Evolutionary conservation across 1,139 yeast species (phyloP), one percentile per base, ranked within the genome.

Genomic region (Yamadazyma dendronema): DNA sequence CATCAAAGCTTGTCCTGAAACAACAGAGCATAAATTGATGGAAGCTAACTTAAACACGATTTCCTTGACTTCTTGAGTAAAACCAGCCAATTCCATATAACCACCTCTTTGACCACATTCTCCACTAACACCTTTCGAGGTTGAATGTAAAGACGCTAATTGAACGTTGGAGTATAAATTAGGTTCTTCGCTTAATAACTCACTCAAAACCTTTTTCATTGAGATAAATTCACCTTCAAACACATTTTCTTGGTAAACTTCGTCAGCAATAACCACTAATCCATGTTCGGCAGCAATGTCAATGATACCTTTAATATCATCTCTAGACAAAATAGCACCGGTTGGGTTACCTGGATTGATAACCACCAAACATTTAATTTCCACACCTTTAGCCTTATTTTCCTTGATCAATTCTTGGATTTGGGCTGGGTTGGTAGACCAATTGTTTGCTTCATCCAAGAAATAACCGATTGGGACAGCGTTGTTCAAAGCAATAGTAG

Each of bases 101-200:
- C 99, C 98, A 53, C 97, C 98, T 64, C 98, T 82, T 67, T 92
- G 98, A 41, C 98, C 98, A 72, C 98, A 92, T 66, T 92, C 98
- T 42, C 98, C 99, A 50, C 89, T 78, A 54, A 89, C 87, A 58
- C 98, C 98, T 66, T 92, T 92, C 14, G 97, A 90, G 28, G 95
- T 89, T 12, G 97, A 89, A 61, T 92, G 97, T 48, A 92, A 70
- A 2, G 97, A 90, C 2, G 95, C 97, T 44, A 94, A 74, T 56
- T 89, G 96, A 31, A 92, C 94, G 42, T 79, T 71, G 40, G 74
- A 74, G 59, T 80, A 90, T 38, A 62, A 56, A 15, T 76, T 74
- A 11, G 79, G 77, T 44, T 74, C 61, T 27, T 71, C 58, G 36
- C 64, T 63, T 44, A 81, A 81, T 49, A 89, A 64, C 43, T 79